Percentiles rank a stretch among this genome's conserved stretches.
Evolutionary conservation across 495 filamentous ascomycete species (phyloP).

Genomic region (Aspergillus heteromorphus): DNA sequence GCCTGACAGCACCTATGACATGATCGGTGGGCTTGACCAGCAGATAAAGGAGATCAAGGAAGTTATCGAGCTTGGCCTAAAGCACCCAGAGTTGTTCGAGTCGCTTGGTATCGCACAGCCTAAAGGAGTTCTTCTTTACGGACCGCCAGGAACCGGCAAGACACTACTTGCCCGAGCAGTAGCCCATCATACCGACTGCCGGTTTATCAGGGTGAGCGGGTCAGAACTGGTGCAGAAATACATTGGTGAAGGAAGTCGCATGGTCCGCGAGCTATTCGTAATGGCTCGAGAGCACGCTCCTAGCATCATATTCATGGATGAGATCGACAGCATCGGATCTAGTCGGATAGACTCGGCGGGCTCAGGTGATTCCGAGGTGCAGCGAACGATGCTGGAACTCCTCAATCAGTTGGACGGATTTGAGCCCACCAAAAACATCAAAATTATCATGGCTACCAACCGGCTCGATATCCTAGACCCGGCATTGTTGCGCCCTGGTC

Average conservation of each 20-base stretch:
- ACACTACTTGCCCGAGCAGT: constrained; percentile 93
- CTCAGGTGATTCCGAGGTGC: constrained; percentile 97
- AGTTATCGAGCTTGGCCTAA: constrained; percentile 96
- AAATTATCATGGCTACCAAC: constrained; percentile 99
- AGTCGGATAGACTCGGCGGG: constrained; percentile 93
- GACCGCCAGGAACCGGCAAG: constrained; percentile 95
- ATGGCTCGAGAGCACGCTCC: constrained; percentile 99
- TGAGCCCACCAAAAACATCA: constrained; percentile 99
- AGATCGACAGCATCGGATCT: constrained; percentile 98
- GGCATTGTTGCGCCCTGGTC: constrained; percentile 84
- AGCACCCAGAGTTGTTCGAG: constrained; percentile 98
- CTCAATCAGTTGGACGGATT: constrained; percentile 98
- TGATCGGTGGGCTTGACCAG: constrained; percentile 98
- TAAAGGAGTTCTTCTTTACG: constrained; percentile 95
- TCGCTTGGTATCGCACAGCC: constrained; percentile 97
- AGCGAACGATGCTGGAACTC: constrained; percentile 98
- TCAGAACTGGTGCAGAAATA: constrained; percentile 99
- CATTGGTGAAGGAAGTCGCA: constrained; percentile 94
- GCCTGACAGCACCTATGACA: constrained; percentile 98
- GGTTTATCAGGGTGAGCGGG: constrained; percentile 96
- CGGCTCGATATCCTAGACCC: constrained; percentile 96
- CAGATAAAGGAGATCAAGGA: constrained; percentile 99
- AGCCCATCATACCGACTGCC: constrained; percentile 96
- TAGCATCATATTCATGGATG: constrained; percentile 99
- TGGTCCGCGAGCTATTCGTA: constrained; percentile 98